Evolutionary conservation across 1,139 yeast genomes (phyloP), one percentile per base, ranked within the genome.

Genomic region (Suzukiozyma palmioleophila): DNA sequence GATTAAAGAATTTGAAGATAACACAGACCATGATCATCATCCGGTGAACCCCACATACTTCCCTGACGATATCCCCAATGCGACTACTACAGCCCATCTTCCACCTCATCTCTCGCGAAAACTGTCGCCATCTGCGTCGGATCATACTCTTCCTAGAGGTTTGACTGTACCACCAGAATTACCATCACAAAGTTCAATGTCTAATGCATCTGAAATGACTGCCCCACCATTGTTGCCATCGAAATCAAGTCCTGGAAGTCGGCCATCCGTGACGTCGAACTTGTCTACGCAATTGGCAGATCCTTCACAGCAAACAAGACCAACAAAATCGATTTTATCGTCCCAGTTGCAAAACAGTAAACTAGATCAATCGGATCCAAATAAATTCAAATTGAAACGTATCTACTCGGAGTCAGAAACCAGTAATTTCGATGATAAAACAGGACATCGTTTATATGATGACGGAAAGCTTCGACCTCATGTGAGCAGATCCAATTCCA

Each of bases 341-440:
- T 33, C 36, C 11, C 36, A 33, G 26, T 33, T 33, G 30, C 36
- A 33, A 24, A n/a, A 30, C 13, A 15, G 26, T 24, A 25, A 26
- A 26, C 22, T 5, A 18, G 27, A 26, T 27, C 26, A 11, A 37
- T 28, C 12, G 38, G 33, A 28, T 29, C 18, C 10, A 24, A 35
- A 45, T 25, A 52, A 51, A 34, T 57, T 55, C 38, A 56, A 55
- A 43, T 51, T 73, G 36, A 59, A 73, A 2, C 62, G 81, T 44
- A 73, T 79, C 0, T 77, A 73, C 50, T 77, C 84, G 3, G 84
- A 77, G 44, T 69, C 73, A 10, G 83, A 78, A 47, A 69, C 70
- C 41, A 69, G 70, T 37, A 75, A 76, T 46, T 78, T 75, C 52
- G 77, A 75, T 50, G 62, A 58, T 45, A 67, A 68, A 37, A 71